phyloP scores from a whole-genome alignment of 257 asterid species.

The Ocimum tenuiflorum region DNA sequence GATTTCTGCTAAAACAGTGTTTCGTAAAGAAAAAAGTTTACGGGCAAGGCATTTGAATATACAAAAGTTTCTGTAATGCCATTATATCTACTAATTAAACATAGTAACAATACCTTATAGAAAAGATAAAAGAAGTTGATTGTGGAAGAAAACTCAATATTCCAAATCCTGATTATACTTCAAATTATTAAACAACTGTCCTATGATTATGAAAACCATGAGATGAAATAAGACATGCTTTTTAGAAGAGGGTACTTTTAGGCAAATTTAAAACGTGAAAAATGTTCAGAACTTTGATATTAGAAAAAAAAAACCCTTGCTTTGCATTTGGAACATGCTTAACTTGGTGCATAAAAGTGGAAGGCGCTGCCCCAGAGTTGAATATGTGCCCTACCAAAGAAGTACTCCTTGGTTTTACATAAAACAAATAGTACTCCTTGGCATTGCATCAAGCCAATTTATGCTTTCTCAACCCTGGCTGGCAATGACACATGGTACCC shows the following conservation, averaged over 20 bases:
- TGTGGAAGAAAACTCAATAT: neutral
- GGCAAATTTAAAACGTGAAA: neutral
- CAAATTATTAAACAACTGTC: neutral
- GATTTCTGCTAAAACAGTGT: neutral
- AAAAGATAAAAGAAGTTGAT: neutral
- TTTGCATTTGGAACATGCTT: neutral
- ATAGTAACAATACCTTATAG: neutral
- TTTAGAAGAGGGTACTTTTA: neutral
- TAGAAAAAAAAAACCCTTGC: neutral
- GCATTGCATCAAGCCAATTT: neutral
- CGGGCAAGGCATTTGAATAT: neutral
- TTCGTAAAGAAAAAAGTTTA: neutral
- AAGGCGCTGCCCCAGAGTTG: neutral
- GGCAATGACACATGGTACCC: neutral
- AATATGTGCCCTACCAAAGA: neutral
- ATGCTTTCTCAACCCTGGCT: neutral
- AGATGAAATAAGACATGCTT: neutral
- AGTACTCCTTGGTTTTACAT: neutral
- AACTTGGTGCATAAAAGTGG: neutral
- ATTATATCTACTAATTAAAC: neutral
- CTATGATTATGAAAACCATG: neutral
- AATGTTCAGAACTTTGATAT: neutral
- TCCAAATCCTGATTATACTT: neutral
- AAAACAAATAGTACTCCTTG: neutral
- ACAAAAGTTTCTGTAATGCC: neutral